Evolutionary conservation across 2,329 filamentous ascomycete species (phyloP).

Genomic region (Alternaria hordeiaustralica): DNA sequence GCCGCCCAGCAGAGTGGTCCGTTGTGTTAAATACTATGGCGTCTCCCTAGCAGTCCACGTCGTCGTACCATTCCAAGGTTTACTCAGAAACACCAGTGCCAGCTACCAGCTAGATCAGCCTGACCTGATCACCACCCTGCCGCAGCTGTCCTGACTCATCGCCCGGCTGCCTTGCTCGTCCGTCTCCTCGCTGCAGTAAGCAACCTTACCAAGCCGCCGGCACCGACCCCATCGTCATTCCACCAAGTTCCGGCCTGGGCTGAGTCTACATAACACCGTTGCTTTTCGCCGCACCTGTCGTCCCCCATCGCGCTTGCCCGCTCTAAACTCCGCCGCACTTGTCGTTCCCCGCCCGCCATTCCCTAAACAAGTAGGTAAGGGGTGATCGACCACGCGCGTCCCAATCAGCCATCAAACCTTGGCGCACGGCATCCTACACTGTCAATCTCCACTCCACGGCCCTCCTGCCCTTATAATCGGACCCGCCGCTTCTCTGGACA

Average conservation of each 20-base stretch:
- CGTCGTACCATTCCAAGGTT: constrained; percentile 19
- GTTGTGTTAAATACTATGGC: constrained; percentile 33
- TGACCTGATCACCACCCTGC: constrained; percentile 30
- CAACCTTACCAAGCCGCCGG: constrained; percentile 27
- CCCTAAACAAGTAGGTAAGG: constrained; percentile 22
- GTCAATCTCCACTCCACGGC: constrained; percentile 23
- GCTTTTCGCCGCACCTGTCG: constrained; percentile 12
- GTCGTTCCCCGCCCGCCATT: constrained; percentile 19
- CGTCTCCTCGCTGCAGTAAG: constrained; percentile 18
- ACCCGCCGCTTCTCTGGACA: constrained; percentile 16
- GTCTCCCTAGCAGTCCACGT: constrained; percentile 19
- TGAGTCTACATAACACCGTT: constrained; percentile 10
- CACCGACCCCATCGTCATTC: constrained; percentile 22
- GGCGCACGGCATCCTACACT: constrained; percentile 28
- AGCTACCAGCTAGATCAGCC: constrained; percentile 27
- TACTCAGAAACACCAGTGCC: constrained; percentile 10
- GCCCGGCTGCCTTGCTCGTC: constrained; percentile 5
- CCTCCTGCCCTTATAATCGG: constrained; percentile 29
- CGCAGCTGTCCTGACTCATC: constrained; percentile 12
- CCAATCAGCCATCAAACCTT: constrained; percentile 36
- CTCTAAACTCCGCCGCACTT: constrained; percentile 19
- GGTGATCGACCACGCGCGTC: constrained; percentile 18
- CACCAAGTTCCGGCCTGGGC: constrained; percentile 23
- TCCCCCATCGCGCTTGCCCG: constrained; percentile 20
- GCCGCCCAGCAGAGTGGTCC: constrained; percentile 38